Evolutionary conservation across 2,329 filamentous ascomycete species (phyloP).

Genomic region (Trichoderma simmonsii): DNA sequence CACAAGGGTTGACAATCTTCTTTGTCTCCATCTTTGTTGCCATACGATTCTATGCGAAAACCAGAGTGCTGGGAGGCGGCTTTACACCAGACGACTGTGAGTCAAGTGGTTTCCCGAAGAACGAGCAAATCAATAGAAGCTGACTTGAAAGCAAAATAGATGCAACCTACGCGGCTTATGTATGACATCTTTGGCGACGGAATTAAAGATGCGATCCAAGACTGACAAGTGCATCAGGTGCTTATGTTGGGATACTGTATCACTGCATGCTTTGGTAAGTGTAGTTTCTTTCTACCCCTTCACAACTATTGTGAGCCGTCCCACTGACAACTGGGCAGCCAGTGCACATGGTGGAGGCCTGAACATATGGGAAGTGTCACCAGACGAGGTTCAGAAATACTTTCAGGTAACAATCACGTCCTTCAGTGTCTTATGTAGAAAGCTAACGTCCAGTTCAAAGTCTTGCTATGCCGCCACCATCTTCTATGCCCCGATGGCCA

Average conservation of each 20-base stretch:
- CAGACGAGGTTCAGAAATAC: conserved; percentile 31
- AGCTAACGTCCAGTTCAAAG: conserved; percentile 24
- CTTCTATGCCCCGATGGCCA: conserved; percentile 44
- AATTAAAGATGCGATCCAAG: not conserved
- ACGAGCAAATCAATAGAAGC: not conserved
- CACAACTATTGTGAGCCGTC: not conserved
- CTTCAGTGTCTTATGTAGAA: not conserved
- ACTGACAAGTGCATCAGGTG: conserved; percentile 21
- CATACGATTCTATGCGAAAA: conserved; percentile 28
- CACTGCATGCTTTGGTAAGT: conserved; percentile 25
- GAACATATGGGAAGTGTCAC: conserved; percentile 34
- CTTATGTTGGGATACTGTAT: conserved; percentile 30
- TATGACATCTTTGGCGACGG: not conserved
- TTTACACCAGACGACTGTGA: conserved; percentile 29
- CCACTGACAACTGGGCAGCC: conserved; percentile 18
- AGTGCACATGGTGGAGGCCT: conserved; percentile 35
- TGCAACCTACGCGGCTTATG: conserved; percentile 23
- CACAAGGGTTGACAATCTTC: conserved; percentile 29
- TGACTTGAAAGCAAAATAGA: conserved; percentile 16
- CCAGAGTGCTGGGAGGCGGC: conserved; percentile 20
- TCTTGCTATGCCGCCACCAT: conserved; percentile 42
- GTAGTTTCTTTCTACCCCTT: not conserved
- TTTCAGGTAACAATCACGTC: conserved; percentile 30
- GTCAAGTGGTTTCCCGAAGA: not conserved
- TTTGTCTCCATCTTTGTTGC: conserved; percentile 28